These are phyloP conservation scores for Cubamyces sp. DNA, from an alignment of 768 basidiomycete species.

Conservation along the genomic window DNA sequence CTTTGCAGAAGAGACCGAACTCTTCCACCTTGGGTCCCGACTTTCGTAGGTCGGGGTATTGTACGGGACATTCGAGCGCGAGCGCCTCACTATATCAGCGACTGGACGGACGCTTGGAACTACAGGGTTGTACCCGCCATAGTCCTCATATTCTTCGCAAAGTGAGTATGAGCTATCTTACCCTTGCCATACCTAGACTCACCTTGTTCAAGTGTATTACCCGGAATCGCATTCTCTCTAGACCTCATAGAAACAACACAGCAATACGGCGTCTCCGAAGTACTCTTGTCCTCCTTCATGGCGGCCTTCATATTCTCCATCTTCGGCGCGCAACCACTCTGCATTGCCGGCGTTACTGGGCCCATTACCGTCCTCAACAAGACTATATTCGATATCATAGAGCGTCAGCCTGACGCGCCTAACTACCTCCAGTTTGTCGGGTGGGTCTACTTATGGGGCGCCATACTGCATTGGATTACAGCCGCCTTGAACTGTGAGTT, in stretches of 20 bases:
- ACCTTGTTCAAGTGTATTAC: slow-evolving; percentile 61
- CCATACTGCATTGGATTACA: slow-evolving; percentile 83
- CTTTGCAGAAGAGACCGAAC: slow-evolving; percentile 1
- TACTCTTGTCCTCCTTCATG: slow-evolving; percentile 83
- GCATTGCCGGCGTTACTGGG: slow-evolving; percentile 90
- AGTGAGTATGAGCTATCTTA: slow-evolving; percentile 47
- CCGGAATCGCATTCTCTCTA: slow-evolving; percentile 89
- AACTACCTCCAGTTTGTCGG: slow-evolving; percentile 86
- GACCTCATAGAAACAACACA: slow-evolving; percentile 91
- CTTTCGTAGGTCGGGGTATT: slow-evolving; percentile 59
- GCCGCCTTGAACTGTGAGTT: slow-evolving; percentile 74
- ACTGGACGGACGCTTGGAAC: slow-evolving; percentile 93
- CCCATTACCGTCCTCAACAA: slow-evolving; percentile 95
- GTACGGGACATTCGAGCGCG: slow-evolving; percentile 69
- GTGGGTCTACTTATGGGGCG: slow-evolving; percentile 93
- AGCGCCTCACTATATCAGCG: slow-evolving; percentile 77
- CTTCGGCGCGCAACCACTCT: slow-evolving; percentile 88
- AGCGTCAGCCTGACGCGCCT: slow-evolving; percentile 59
- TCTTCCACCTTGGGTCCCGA: slow-evolving; percentile 5
- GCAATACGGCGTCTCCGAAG: slow-evolving; percentile 89
- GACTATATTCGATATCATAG: slow-evolving; percentile 80
- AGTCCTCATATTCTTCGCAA: slow-evolving; percentile 83
- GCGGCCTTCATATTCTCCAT: slow-evolving; percentile 86
- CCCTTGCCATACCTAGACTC: background rate
- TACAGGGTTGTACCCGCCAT: slow-evolving; percentile 90